A percentile compares a stretch with the other conserved stretches of the same genome.
phyloP scores from a whole-genome alignment of 164 flowering plant genomes.

The Stephania yunnanensis region DNA sequence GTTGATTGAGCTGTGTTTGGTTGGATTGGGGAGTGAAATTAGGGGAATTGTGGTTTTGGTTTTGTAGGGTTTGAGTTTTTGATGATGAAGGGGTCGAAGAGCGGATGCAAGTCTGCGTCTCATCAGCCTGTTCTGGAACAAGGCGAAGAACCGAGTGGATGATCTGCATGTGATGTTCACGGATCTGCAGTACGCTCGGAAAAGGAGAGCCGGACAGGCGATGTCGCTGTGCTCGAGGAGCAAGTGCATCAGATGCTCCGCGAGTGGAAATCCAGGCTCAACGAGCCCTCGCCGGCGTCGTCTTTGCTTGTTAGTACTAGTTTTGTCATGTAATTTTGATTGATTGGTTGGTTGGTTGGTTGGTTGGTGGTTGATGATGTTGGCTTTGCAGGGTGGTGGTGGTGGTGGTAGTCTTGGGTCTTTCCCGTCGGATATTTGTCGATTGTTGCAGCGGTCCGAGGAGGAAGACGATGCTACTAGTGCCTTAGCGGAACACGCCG shows the following conservation, averaged over 20 bases:
- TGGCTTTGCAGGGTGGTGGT: constrained; percentile 49
- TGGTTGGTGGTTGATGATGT: constrained; percentile 1
- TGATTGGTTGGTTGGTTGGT: not conserved
- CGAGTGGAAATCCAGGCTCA: constrained; percentile 93
- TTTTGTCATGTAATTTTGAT: not conserved
- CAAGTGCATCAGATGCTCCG: constrained; percentile 96
- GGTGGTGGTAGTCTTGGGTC: constrained; percentile 50
- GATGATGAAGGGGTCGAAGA: constrained; percentile 33
- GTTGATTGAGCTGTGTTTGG: not conserved
- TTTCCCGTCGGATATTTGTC: constrained; percentile 70
- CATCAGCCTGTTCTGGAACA: constrained; percentile 85
- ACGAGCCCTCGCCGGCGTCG: constrained; percentile 87
- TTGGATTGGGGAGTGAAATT: not conserved
- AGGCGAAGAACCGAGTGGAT: constrained; percentile 87
- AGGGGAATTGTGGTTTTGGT: constrained; percentile 4
- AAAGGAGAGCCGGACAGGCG: constrained; percentile 75
- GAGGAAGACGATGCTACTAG: constrained; percentile 71
- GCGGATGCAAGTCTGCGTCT: constrained; percentile 72
- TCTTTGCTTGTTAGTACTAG: constrained; percentile 47
- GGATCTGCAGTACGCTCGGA: constrained; percentile 86
- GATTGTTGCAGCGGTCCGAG: constrained; percentile 61
- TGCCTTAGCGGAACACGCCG: constrained; percentile 36
- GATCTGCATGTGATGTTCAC: constrained; percentile 81
- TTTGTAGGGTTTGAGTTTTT: constrained; percentile 17
- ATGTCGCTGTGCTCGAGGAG: constrained; percentile 74